phyloP scores from a whole-genome alignment of 2,329 filamentous ascomycete species.

The Zopfia rhizophila region DNA sequence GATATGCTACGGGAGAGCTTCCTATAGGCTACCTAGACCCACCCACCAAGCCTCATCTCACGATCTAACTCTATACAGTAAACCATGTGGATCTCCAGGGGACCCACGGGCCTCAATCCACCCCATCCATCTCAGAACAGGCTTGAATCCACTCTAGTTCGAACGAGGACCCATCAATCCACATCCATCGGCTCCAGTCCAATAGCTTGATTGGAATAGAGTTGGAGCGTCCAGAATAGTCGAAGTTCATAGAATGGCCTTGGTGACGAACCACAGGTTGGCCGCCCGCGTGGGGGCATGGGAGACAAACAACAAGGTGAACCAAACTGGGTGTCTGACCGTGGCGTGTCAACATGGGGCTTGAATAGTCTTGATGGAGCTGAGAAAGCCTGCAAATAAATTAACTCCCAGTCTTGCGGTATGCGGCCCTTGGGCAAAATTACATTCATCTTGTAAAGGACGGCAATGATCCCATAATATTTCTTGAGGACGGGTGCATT shows the following conservation, averaged over 20 bases:
- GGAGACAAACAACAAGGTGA: conserved; percentile 65
- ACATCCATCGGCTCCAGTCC: too few species aligned
- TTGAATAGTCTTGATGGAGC: conserved; percentile 63
- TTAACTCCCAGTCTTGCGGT: conserved; percentile 1
- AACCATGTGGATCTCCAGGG: too few species aligned
- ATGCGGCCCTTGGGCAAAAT: background rate
- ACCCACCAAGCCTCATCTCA: too few species aligned
- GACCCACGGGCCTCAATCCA: too few species aligned
- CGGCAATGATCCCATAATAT: conserved; percentile 56
- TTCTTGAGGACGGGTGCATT: conserved; percentile 19
- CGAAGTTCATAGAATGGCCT: conserved; percentile 49
- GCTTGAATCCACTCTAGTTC: too few species aligned
- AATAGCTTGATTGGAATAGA: too few species aligned
- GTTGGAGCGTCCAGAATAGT: conserved; percentile 51
- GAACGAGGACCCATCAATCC: too few species aligned
- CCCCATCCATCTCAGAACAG: too few species aligned
- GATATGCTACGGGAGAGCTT: too few species aligned
- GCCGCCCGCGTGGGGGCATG: conserved; percentile 54
- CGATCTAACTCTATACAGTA: too few species aligned
- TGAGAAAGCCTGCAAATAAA: conserved; percentile 58
- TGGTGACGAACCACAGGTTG: conserved; percentile 57
- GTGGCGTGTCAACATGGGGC: conserved; percentile 65
- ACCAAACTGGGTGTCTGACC: conserved; percentile 60
- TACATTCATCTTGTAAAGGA: conserved; percentile 69
- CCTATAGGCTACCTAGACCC: too few species aligned